These are phyloP conservation scores for Aspergillus candidus DNA, from an alignment of 2,329 filamentous ascomycete species.

Conservation along the genomic window DNA sequence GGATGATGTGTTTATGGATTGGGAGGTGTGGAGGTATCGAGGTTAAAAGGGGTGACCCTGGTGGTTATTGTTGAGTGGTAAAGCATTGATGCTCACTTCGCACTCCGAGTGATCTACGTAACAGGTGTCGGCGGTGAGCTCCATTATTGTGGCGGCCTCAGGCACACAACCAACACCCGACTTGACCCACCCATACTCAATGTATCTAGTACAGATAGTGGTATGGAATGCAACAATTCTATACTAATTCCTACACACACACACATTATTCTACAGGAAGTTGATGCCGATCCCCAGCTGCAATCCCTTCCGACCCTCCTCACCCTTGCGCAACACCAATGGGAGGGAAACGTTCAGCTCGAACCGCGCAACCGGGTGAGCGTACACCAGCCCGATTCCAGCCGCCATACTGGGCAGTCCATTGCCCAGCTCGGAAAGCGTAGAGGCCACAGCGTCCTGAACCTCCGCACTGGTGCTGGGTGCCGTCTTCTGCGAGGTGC, in stretches of 20 bases:
- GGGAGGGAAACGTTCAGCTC: constrained; percentile 95
- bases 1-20: neutral
- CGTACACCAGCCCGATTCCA: constrained; percentile 87
- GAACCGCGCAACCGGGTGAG: constrained; percentile 85
- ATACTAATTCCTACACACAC: constrained; percentile 6
- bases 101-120: no score
- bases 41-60: no score
- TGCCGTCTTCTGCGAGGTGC: constrained; percentile 46
- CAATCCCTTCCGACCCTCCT: constrained; percentile 83
- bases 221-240: neutral
- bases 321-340: constrained; percentile 70
- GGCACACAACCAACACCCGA: no score
- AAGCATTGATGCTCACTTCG: no score
- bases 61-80: no score
- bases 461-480: constrained; percentile 46
- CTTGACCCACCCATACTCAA: no score
- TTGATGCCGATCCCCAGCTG: constrained; percentile 95
- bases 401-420: constrained; percentile 80
- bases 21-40: neutral
- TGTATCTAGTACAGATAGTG: no score
- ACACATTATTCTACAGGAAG: constrained; percentile 62
- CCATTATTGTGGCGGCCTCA: no score
- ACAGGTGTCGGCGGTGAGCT: no score
- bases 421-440: constrained; percentile 63
- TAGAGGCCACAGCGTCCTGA: constrained; percentile 44